Conservation (phyloP, 1,139 yeast species). For the Scheffersomyces parashehatae region DNA sequence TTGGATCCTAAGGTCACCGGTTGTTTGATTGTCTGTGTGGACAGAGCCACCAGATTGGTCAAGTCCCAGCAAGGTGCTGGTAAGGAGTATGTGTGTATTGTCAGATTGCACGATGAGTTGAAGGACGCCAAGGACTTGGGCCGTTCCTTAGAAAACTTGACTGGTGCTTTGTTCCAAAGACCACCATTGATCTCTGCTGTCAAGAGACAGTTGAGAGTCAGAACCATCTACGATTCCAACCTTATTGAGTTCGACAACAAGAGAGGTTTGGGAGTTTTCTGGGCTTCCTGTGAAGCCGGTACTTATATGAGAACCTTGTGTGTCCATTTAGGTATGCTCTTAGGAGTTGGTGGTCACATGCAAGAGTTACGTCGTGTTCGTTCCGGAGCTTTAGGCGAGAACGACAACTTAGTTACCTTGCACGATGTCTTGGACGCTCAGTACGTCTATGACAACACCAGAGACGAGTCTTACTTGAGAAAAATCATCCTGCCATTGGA, state of each 20-base stretch:
- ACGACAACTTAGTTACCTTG: slow-evolving; percentile 88
- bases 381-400: slow-evolving; percentile 92
- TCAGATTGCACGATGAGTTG: slow-evolving; percentile 89
- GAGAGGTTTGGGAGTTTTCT: slow-evolving; percentile 95
- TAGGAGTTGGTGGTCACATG: slow-evolving; percentile 99
- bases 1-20: slow-evolving; percentile 98
- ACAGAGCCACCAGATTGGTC: slow-evolving; percentile 96
- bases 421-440: slow-evolving; percentile 98
- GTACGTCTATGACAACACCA: slow-evolving; percentile 94
- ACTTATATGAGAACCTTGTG: slow-evolving; percentile 99
- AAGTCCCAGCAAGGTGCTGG: slow-evolving; percentile 99
- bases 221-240: slow-evolving; percentile 96
- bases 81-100: slow-evolving; percentile 98
- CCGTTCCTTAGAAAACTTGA: slow-evolving; percentile 85
- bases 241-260: slow-evolving; percentile 95
- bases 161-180: slow-evolving; percentile 98
- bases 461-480: slow-evolving; percentile 94
- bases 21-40: slow-evolving; percentile 95
- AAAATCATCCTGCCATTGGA: slow-evolving; percentile 94
- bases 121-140: slow-evolving; percentile 89
- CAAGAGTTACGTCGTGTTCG: slow-evolving; percentile 99
- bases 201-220: slow-evolving; percentile 96
- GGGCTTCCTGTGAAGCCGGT: slow-evolving; percentile 99
- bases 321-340: slow-evolving; percentile 96
- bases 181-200: slow-evolving; percentile 99